A percentile compares a stretch with the other conserved stretches of the same genome.
Evolutionary conservation across 306 rosid species (phyloP).

Genomic region (Biancaea sappan): DNA sequence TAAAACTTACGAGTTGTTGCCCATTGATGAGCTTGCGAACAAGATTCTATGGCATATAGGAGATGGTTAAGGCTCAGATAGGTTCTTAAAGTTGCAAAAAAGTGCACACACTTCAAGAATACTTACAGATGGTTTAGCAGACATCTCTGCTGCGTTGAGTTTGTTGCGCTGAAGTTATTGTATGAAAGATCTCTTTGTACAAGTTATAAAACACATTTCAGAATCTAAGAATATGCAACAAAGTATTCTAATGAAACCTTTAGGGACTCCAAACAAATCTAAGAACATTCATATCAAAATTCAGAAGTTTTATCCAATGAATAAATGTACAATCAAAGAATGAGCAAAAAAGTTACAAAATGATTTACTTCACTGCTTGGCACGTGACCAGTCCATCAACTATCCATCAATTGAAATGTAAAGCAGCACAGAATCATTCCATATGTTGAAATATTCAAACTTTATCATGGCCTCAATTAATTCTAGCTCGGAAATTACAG

Average conservation of each 20-base stretch:
- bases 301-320: not conserved
- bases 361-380: not conserved
- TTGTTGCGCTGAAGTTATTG: conserved; percentile 46
- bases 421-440: too few species aligned
- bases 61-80: conserved; percentile 14
- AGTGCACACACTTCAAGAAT: not conserved
- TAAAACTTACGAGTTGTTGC: conserved; percentile 38
- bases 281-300: not conserved
- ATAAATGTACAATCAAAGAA: not conserved
- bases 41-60: conserved; percentile 38
- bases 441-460: too few species aligned
- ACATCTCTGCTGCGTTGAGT: conserved; percentile 44
- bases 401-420: not conserved
- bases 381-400: not conserved
- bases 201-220: conserved; percentile 19
- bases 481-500: too few species aligned
- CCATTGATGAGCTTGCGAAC: conserved; percentile 42
- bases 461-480: too few species aligned
- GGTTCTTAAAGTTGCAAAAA: conserved; percentile 14
- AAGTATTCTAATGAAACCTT: not conserved
- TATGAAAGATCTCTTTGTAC: conserved; percentile 72
- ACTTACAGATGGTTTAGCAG: conserved; percentile 55
- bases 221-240: conserved; percentile 8
- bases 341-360: not conserved
- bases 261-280: not conserved